Conservation (phyloP, 805 yeast species). For the Metschnikowia cubensis region DNA sequence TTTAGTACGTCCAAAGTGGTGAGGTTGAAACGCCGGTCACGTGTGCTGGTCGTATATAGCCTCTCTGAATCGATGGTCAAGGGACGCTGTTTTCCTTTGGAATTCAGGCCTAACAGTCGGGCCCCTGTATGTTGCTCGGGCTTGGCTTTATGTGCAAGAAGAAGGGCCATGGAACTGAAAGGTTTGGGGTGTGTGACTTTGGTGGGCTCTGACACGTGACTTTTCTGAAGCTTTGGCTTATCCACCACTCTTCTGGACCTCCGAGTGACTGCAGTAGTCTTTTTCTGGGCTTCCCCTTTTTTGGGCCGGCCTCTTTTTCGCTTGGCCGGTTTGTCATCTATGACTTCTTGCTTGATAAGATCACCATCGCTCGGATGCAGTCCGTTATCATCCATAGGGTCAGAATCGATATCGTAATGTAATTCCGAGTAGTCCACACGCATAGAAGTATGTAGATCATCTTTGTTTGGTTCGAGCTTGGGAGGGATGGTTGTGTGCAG, state of each 20-base stretch:
- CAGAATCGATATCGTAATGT: no score
- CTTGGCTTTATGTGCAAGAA: slow-evolving; percentile 5
- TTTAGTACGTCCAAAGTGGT: slow-evolving; percentile 37
- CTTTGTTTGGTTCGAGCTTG: no score
- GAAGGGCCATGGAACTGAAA: slow-evolving; percentile 10
- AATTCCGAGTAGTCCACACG: no score
- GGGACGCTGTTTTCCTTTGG: slow-evolving; percentile 26
- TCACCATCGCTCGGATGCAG: no score
- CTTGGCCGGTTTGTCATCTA: slow-evolving; percentile 1
- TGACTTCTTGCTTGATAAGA: neutral
- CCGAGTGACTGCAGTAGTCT: slow-evolving; percentile 12
- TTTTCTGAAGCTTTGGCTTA: slow-evolving; percentile 12
- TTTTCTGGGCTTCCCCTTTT: slow-evolving; percentile 11
- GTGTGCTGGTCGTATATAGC: slow-evolving; percentile 18
- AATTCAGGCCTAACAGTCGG: slow-evolving; percentile 16
- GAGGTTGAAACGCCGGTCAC: slow-evolving; percentile 25
- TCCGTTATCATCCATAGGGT: no score
- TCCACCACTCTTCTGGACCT: slow-evolving; percentile 14
- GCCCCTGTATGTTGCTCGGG: neutral
- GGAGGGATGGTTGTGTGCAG: no score
- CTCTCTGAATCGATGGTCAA: slow-evolving; percentile 29
- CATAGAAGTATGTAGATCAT: no score
- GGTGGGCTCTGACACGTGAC: slow-evolving; percentile 2
- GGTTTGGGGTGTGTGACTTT: slow-evolving; percentile 8
- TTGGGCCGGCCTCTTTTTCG: slow-evolving; percentile 18